Conservation (phyloP, 2,329 filamentous ascomycete genomes). For the Pseudopithomyces maydicus region DNA sequence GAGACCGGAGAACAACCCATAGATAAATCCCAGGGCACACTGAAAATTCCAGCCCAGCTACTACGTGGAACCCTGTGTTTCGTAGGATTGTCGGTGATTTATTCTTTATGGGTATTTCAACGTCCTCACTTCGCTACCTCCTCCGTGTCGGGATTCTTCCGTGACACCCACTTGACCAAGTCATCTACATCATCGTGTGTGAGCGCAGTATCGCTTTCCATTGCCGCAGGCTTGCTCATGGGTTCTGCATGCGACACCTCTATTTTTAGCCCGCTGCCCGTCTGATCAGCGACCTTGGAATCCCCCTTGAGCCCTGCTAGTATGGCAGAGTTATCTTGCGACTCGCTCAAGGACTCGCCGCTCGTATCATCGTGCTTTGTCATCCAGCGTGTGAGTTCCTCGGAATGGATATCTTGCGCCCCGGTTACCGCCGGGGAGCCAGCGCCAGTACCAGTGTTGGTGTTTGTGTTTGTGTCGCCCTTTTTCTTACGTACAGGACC, state of each 20-base stretch:
- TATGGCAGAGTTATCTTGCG: background rate
- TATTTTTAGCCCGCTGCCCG: background rate
- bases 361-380: slow-evolving; percentile 14
- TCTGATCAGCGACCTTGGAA: background rate
- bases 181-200: slow-evolving; percentile 21
- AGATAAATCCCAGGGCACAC: too few species aligned
- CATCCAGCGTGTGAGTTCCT: slow-evolving; percentile 10
- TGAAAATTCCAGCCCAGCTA: too few species aligned
- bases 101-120: background rate
- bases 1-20: too few species aligned
- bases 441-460: background rate
- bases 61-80: too few species aligned
- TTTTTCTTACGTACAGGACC: slow-evolving; percentile 10
- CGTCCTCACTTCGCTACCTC: background rate
- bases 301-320: background rate
- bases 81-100: too few species aligned
- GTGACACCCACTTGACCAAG: slow-evolving; percentile 18
- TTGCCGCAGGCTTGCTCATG: background rate
- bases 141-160: slow-evolving; percentile 7
- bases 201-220: slow-evolving; percentile 10
- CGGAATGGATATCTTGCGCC: slow-evolving; percentile 5
- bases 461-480: too few species aligned
- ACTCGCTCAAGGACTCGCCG: slow-evolving; percentile 13
- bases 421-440: background rate
- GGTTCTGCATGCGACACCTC: slow-evolving; percentile 4